A percentile compares a stretch with the other conserved stretches of the same genome.
Conservation (phyloP, 352 stramenopile genomes). For the Globisporangium abappressorium region DNA sequence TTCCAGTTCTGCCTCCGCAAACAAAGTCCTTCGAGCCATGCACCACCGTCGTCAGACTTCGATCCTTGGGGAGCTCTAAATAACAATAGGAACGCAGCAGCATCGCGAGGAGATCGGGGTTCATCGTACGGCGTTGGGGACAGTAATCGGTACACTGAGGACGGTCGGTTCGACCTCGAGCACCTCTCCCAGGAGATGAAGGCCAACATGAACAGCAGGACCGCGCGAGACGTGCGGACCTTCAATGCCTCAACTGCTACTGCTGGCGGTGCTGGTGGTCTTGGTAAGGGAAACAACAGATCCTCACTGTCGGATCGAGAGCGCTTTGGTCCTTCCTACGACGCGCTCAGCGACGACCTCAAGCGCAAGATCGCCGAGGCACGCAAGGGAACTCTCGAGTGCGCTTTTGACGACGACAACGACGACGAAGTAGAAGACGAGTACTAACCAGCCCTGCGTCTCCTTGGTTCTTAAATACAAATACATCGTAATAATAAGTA, state of each 20-base stretch:
- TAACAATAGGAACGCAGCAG: background rate
- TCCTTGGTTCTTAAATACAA: background rate
- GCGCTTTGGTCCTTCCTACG: conserved; percentile 19
- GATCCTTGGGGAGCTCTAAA: conserved; percentile 4
- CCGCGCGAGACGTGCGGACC: background rate
- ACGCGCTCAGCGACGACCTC: conserved; percentile 33
- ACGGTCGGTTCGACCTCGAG: conserved; percentile 19
- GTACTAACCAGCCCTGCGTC: background rate
- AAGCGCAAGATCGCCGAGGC: conserved; percentile 30
- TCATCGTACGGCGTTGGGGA: background rate
- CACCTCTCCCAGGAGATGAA: conserved; percentile 10
- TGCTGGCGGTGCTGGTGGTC: background rate
- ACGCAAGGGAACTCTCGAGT: conserved; percentile 31
- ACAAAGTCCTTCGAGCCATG: background rate
- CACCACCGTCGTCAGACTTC: background rate
- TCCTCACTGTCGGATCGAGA: conserved; percentile 14
- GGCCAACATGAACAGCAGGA: conserved; percentile 10
- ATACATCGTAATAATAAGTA: background rate
- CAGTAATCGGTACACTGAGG: background rate
- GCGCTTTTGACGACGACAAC: conserved; percentile 24
- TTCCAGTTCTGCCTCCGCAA: conserved; percentile 32
- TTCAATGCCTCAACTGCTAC: background rate
- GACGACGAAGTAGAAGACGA: background rate
- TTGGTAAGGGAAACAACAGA: background rate
- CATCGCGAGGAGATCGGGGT: background rate